Conservation (phyloP, 108 stramenopile genomes). For the Bacterosira constricta region DNA sequence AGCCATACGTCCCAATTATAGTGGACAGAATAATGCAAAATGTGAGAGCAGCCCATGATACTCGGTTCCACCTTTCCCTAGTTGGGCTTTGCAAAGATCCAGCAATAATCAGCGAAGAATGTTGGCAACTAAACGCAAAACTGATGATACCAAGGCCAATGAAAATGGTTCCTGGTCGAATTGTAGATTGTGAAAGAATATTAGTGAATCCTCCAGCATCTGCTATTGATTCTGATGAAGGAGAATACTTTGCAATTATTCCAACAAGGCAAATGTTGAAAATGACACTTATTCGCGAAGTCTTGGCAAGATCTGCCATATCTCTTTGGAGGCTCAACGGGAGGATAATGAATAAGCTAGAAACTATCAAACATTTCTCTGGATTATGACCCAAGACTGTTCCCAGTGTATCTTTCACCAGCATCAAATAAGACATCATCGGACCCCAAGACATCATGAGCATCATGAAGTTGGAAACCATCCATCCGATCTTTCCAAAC, state of each 20-base stretch:
- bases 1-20: conserved; percentile 64
- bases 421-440: conserved; percentile 82
- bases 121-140: conserved; percentile 89
- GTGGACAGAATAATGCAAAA: conserved; percentile 52
- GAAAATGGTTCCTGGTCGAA: conserved; percentile 64
- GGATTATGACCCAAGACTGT: conserved; percentile 58
- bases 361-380: conserved; percentile 53
- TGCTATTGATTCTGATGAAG: conserved; percentile 26
- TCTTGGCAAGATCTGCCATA: conserved; percentile 86
- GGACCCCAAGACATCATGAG: conserved; percentile 82
- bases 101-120: conserved; percentile 86
- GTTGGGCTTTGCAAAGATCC: conserved; percentile 78
- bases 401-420: conserved; percentile 80
- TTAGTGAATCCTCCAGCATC: conserved; percentile 16
- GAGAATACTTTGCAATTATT: conserved; percentile 55
- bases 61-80: conserved; percentile 63
- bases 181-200: conserved; percentile 30
- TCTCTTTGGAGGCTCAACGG: conserved; percentile 77
- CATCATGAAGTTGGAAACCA: conserved; percentile 71
- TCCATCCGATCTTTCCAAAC: conserved; percentile 74
- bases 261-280: conserved; percentile 70
- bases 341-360: conserved; percentile 61
- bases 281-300: conserved; percentile 63
- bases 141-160: conserved; percentile 79
- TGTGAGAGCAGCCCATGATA: conserved; percentile 53